phyloP scores from a whole-genome alignment of 2,329 filamentous ascomycete genomes.

The Ophiostoma montium region DNA sequence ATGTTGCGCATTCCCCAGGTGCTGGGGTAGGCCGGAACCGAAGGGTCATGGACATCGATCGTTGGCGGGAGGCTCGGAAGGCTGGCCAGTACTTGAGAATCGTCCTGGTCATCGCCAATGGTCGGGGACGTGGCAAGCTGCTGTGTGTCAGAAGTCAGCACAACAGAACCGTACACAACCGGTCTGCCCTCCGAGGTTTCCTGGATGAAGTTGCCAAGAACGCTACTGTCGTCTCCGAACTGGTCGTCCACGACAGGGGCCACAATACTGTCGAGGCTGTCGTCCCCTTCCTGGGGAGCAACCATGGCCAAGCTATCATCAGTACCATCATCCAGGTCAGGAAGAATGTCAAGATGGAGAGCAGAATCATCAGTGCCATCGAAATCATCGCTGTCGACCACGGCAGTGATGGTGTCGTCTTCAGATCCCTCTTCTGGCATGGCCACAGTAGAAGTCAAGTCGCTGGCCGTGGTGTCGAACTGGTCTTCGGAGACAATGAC shows the following conservation, averaged over 20 bases:
- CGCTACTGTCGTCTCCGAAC: too few relatives aligned
- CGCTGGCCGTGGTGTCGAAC: neutral
- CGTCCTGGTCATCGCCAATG: neutral
- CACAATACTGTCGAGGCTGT: neutral
- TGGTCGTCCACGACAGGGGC: neutral
- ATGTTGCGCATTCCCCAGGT: constrained; percentile 7
- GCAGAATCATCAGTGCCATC: neutral
- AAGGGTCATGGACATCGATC: neutral
- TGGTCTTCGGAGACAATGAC: neutral
- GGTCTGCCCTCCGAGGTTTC: neutral
- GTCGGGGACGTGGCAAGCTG: neutral
- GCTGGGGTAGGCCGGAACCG: constrained; percentile 3
- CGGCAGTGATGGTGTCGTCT: neutral
- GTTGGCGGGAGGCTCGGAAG: neutral
- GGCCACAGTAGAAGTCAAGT: neutral
- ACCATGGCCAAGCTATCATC: neutral
- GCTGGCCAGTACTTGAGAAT: neutral
- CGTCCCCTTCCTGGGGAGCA: neutral
- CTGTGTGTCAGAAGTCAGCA: neutral
- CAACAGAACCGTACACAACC: neutral
- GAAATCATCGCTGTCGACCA: neutral
- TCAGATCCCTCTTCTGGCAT: neutral
- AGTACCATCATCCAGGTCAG: neutral
- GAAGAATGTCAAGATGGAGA: neutral
- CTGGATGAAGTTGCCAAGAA: neutral